Base-by-base conservation (phyloP, 1,284 basidiomycete genomes). In the Albatrellus sp. region DNA sequence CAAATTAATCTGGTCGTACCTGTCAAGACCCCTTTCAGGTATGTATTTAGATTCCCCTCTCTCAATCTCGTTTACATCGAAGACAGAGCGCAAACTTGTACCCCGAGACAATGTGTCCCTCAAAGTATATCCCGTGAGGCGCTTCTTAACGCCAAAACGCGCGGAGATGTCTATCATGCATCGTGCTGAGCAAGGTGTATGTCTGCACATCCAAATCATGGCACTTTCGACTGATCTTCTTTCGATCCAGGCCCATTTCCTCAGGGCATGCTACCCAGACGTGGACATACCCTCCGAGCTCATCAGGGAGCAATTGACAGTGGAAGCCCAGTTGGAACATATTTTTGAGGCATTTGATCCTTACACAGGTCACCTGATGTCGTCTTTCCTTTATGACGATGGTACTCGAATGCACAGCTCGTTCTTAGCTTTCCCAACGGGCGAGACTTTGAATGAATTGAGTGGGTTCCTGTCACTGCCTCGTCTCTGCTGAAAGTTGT, bases 231-330 rank as follows among this genome's bases (percentile, higher is more conserved):
- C 11, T 48, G 48, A 36, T 29, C 19, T 40, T 40, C 28, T n/a
- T 28, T 40, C 24, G 3, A 7, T 24, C 24, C 48, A 86, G 84
- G 70, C 79, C 8, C 73, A 77, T 46, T 85, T 82, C 52, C 61
- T 87, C 39, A 72, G 79, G 40, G 75, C 73, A 12, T 70, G 72
- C 57, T 69, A 80, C 48, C 80, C 84, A 2, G 82, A 87, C 49
- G 67, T 79, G n/a, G 79, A 85, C 48, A 65, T 87, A 29, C 63
- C 80, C 6, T 60, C 70, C 28, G 76, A 83, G 24, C 59, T 87
- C 20, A 68, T 87, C 38, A 60, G 72, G 41, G 68, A 73, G 16
- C 66, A 75, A 47, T 60, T 84, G 12, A 58, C 63, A 19, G 61
- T 64, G 40, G 75, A 79, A 39, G 61, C 64, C 10, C 60, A 54